Evolutionary conservation across 164 flowering plant genomes (phyloP).

Genomic region (Platanus orientalis): DNA sequence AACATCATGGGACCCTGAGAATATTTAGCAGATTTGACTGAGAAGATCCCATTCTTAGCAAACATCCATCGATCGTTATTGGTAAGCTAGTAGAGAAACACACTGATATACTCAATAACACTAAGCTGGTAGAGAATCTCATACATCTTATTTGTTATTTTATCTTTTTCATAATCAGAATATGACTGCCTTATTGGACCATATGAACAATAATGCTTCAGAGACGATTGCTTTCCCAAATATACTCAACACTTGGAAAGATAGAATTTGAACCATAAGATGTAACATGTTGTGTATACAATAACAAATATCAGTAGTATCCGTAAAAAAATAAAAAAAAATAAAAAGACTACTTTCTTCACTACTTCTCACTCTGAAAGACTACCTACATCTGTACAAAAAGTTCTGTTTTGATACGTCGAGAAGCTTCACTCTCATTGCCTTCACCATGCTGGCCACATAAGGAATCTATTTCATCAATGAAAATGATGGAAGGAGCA

Average conservation of each 20-base stretch:
- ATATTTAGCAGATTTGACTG: too few relatives aligned
- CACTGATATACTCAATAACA: too few relatives aligned
- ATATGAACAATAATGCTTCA: neutral
- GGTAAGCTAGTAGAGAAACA: too few relatives aligned
- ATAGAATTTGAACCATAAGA: neutral
- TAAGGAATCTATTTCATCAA: slow-evolving; percentile 97
- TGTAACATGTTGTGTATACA: too few relatives aligned
- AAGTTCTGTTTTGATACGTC: slow-evolving; percentile 96
- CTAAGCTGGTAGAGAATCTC: too few relatives aligned
- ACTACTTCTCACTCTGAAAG: neutral
- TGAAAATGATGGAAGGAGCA: slow-evolving; percentile 89
- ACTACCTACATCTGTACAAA: slow-evolving; percentile 99
- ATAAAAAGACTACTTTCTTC: neutral
- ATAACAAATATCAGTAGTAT: neutral
- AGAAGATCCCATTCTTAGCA: too few relatives aligned
- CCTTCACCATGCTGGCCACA: slow-evolving; percentile 97
- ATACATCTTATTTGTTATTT: too few relatives aligned
- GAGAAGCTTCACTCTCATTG: slow-evolving; percentile 98
- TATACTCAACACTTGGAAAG: neutral
- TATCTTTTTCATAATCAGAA: too few relatives aligned
- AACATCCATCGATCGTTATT: too few relatives aligned
- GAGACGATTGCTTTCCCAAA: neutral
- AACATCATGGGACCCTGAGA: too few relatives aligned
- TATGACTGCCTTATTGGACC: neutral
- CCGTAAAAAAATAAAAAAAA: too few relatives aligned